Evolutionary conservation across 495 filamentous ascomycete genomes (phyloP).

Genomic region (Penicillium steckii): DNA sequence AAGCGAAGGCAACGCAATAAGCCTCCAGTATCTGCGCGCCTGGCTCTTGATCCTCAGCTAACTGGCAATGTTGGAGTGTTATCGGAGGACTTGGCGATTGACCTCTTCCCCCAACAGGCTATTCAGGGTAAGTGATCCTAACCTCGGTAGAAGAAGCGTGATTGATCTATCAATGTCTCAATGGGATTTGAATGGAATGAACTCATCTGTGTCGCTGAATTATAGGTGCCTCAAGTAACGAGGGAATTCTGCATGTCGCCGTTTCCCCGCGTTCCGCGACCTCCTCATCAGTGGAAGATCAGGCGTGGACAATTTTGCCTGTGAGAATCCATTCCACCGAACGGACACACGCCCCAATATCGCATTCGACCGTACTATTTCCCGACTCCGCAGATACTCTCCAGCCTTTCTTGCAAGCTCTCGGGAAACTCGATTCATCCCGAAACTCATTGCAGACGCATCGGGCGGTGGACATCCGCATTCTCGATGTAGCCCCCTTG

Average conservation of each 20-base stretch:
- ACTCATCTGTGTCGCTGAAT: neutral
- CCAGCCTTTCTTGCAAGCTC: slow-evolving; percentile 66
- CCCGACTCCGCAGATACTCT: slow-evolving; percentile 77
- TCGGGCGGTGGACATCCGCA: slow-evolving; percentile 72
- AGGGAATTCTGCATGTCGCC: slow-evolving; percentile 61
- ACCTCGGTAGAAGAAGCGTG: neutral
- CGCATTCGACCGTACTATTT: slow-evolving; percentile 77
- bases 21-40: slow-evolving; percentile 56
- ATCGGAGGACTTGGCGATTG: slow-evolving; percentile 79
- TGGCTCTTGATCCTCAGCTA: slow-evolving; percentile 78
- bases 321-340: slow-evolving; percentile 66
- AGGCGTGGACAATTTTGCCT: slow-evolving; percentile 82
- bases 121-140: slow-evolving; percentile 31
- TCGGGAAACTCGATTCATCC: slow-evolving; percentile 59
- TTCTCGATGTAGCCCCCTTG: slow-evolving; percentile 78
- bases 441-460: slow-evolving; percentile 52
- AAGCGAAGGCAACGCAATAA: slow-evolving; percentile 51
- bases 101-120: slow-evolving; percentile 67
- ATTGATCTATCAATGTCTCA: neutral
- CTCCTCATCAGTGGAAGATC: slow-evolving; percentile 56
- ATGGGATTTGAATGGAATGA: neutral
- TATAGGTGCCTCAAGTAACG: slow-evolving; percentile 21
- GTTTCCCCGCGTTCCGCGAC: slow-evolving; percentile 78
- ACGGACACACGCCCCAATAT: slow-evolving; percentile 71
- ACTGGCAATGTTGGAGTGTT: slow-evolving; percentile 86